phyloP scores from a whole-genome alignment of 208 protist species.

The Trypanosomatidae sp. region DNA sequence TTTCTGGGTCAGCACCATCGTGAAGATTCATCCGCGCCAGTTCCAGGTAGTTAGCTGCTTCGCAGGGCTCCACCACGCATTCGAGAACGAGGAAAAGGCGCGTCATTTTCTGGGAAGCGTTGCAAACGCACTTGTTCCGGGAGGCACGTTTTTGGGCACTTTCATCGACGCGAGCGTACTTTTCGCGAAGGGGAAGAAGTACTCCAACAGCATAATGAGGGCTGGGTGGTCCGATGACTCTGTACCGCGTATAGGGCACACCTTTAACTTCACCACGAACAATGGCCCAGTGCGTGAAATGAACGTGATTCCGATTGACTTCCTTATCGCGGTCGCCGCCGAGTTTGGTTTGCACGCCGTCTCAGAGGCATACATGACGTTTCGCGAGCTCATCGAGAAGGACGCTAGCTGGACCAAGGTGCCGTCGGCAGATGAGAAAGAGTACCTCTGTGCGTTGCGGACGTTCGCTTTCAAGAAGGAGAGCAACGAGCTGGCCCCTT shows the following conservation, averaged over 20 bases:
- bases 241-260: conserved; percentile 69
- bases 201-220: conserved; percentile 60
- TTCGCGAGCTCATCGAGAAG: conserved; percentile 71
- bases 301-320: conserved; percentile 83
- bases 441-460: conserved; percentile 67
- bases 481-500: conserved; percentile 36
- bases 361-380: conserved; percentile 70
- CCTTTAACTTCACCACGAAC: conserved; percentile 57
- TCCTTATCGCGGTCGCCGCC: conserved; percentile 65
- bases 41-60: conserved; percentile 86
- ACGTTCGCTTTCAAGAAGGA: conserved; percentile 85
- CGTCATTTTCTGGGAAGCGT: conserved; percentile 72
- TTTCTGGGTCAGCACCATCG: conserved; percentile 76
- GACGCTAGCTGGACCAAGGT: conserved; percentile 75
- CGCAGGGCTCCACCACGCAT: conserved; percentile 73
- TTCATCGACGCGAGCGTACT: conserved; percentile 69
- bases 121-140: conserved; percentile 79
- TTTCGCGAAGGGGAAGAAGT: conserved; percentile 58
- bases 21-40: conserved; percentile 75
- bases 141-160: conserved; percentile 72
- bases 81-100: conserved; percentile 57
- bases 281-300: conserved; percentile 43
- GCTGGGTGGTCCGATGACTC: conserved; percentile 63
- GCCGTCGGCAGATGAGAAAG: conserved; percentile 72
- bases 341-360: conserved; percentile 70